These are phyloP conservation scores for Naematelia aurantialba DNA, from an alignment of 768 basidiomycete species.

Conservation along the genomic window DNA sequence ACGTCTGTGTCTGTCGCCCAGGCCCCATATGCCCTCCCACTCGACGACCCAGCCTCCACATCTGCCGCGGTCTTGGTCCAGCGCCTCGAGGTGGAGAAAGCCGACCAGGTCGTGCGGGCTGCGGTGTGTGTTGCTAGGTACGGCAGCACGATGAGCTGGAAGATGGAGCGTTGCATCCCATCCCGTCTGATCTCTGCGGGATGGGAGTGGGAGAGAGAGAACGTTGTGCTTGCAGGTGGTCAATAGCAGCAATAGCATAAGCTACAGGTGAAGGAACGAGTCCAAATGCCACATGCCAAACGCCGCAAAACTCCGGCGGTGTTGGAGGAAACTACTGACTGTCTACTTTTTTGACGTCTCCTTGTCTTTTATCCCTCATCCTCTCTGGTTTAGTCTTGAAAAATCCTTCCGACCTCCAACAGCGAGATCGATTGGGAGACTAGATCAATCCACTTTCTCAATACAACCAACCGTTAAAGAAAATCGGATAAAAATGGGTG, in stretches of 20 bases:
- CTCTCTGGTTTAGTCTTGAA: conserved; percentile 44
- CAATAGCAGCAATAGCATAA: too few relatives aligned
- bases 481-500: conserved; percentile 70
- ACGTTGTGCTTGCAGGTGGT: too few relatives aligned
- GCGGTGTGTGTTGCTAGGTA: conserved; percentile 13
- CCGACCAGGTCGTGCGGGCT: background rate
- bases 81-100: background rate
- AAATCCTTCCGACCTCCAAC: conserved; percentile 46
- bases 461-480: conserved; percentile 19
- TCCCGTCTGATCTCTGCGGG: conserved; percentile 15
- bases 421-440: conserved; percentile 47
- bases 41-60: background rate
- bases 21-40: background rate
- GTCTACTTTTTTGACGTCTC: background rate
- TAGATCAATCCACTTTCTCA: conserved; percentile 16
- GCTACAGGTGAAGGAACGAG: background rate
- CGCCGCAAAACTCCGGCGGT: conserved; percentile 17
- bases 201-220: background rate
- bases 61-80: background rate
- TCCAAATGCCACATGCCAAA: conserved; percentile 16
- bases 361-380: conserved; percentile 10
- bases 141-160: conserved; percentile 31
- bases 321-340: conserved; percentile 18
- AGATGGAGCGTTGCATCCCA: conserved; percentile 33
- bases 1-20: background rate